phyloP scores from a whole-genome alignment of 225 moss, liverwort and hornwort species.

The Lunularia cruciata region DNA sequence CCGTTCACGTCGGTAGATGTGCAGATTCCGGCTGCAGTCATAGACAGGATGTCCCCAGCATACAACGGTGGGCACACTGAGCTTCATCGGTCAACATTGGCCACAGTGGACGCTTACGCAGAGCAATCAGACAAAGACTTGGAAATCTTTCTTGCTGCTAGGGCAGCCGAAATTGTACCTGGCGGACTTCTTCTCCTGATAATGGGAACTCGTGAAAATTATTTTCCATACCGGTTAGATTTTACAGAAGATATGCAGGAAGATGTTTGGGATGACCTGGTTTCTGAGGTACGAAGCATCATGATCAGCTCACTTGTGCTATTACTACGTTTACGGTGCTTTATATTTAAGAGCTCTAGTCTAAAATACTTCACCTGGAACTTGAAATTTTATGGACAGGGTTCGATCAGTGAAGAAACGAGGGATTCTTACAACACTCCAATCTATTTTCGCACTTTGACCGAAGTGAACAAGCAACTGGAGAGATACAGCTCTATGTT shows the following conservation, averaged over 20 bases:
- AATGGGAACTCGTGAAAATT: neutral
- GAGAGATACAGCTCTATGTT: constrained; percentile 18
- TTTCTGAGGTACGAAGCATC: constrained; percentile 16
- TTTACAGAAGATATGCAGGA: neutral
- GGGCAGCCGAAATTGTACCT: constrained; percentile 9
- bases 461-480: constrained; percentile 2
- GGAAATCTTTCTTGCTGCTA: constrained; percentile 13
- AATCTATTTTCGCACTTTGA: neutral
- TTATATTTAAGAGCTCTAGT: too few relatives aligned
- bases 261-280: constrained; percentile 11
- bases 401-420: neutral
- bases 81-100: neutral
- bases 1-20: neutral
- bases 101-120: constrained; percentile 9
- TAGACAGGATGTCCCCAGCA: constrained; percentile 3
- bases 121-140: constrained; percentile 16
- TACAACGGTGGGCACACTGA: constrained; percentile 19
- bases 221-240: neutral
- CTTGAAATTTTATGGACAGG: constrained; percentile 12
- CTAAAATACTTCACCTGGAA: too few relatives aligned
- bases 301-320: too few relatives aligned
- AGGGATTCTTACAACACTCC: constrained; percentile 7
- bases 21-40: constrained; percentile 16
- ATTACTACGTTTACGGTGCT: too few relatives aligned
- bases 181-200: constrained; percentile 14